These are phyloP conservation scores for Phallus indusiatus DNA, from an alignment of 768 basidiomycete genomes.

Conservation along the genomic window DNA sequence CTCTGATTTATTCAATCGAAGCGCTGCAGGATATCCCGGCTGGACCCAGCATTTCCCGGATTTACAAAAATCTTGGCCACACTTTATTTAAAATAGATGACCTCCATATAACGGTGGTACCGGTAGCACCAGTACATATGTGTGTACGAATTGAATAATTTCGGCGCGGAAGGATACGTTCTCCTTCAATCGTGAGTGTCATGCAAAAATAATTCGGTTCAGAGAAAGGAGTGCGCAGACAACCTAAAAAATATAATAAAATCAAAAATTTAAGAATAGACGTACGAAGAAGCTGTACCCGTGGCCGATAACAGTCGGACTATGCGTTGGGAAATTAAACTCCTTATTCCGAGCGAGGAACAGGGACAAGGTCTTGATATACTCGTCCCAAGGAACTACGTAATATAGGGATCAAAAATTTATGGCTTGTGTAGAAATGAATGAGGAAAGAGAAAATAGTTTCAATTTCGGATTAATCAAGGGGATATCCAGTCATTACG, in stretches of 20 bases:
- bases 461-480: conserved; percentile 39
- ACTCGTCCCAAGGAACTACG: conserved; percentile 55
- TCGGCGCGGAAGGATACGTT: conserved; percentile 30
- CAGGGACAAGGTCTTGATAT: conserved; percentile 47
- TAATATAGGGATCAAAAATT: too few relatives aligned
- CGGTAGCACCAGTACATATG: conserved; percentile 60
- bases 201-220: conserved; percentile 21
- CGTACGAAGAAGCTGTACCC: conserved; percentile 56
- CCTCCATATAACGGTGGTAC: conserved; percentile 26
- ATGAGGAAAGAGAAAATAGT: neutral
- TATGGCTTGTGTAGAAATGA: too few relatives aligned
- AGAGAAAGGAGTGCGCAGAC: neutral
- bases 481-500: too few relatives aligned
- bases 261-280: conserved; percentile 2
- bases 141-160: conserved; percentile 46
- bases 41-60: too few relatives aligned
- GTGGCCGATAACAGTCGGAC: conserved; percentile 59
- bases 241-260: neutral
- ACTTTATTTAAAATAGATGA: conserved; percentile 22
- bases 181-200: conserved; percentile 49
- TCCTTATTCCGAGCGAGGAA: conserved; percentile 38
- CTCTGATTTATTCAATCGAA: conserved; percentile 38
- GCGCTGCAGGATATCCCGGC: conserved; percentile 44
- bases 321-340: conserved; percentile 33
- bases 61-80: conserved; percentile 23